Percentiles rank a stretch among this genome's conserved stretches.
These are phyloP conservation scores for Kazachstania africana DNA, from an alignment of 805 yeast genomes.

Conservation along the genomic window DNA sequence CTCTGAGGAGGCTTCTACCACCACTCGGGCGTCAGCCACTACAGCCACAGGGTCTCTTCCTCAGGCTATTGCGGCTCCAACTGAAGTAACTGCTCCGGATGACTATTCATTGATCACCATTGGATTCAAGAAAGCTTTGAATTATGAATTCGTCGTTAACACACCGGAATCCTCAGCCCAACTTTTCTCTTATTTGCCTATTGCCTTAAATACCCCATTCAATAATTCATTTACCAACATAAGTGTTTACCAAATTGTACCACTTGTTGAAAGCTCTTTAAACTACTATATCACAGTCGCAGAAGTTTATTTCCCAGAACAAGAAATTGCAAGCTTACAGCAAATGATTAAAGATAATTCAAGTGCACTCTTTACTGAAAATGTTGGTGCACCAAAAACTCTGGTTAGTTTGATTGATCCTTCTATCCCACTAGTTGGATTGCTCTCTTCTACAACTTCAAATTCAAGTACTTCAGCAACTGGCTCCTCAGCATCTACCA, in stretches of 20 bases:
- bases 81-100: slow-evolving; percentile 25
- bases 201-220: slow-evolving; percentile 54
- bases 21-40: slow-evolving; percentile 31
- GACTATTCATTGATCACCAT: slow-evolving; percentile 19
- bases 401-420: slow-evolving; percentile 62
- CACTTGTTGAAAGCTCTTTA: slow-evolving; percentile 46
- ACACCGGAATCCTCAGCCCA: slow-evolving; percentile 80
- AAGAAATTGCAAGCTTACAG: slow-evolving; percentile 38
- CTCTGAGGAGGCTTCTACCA: slow-evolving; percentile 13
- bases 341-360: slow-evolving; percentile 40
- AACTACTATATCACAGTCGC: slow-evolving; percentile 79
- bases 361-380: slow-evolving; percentile 50
- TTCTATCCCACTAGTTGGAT: slow-evolving; percentile 21
- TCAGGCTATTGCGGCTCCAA: slow-evolving; percentile 28
- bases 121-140: slow-evolving; percentile 58
- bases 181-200: slow-evolving; percentile 56
- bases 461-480: slow-evolving; percentile 56
- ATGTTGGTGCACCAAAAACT: slow-evolving; percentile 40
- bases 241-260: slow-evolving; percentile 58
- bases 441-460: slow-evolving; percentile 37
- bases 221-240: slow-evolving; percentile 32
- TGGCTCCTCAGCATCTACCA: slow-evolving; percentile 47
- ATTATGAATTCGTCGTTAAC: slow-evolving; percentile 75
- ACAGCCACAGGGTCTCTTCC: slow-evolving; percentile 32
- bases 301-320: slow-evolving; percentile 64